Percentiles rank a stretch among this genome's conserved stretches.
Evolutionary conservation across 345 rosid genomes (phyloP).

Genomic region (Pugionium cornutum): DNA sequence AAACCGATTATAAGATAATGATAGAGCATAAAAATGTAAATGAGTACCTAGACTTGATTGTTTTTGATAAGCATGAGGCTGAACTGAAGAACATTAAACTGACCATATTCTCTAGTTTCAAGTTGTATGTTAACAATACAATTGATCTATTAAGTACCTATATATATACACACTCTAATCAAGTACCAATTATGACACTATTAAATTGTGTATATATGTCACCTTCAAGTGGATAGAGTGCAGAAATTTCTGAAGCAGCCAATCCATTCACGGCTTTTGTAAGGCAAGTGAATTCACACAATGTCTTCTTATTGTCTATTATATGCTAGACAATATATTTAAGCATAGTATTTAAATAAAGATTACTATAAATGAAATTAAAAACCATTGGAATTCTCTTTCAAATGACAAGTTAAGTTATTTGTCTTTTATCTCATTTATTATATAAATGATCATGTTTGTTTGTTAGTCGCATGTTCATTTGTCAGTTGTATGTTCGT

Average conservation of each 20-base stretch:
- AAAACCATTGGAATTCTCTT: too few relatives aligned
- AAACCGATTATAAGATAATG: background rate
- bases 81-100: conserved; percentile 22
- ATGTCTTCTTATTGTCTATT: conserved; percentile 7
- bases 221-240: conserved; percentile 30
- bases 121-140: conserved; percentile 3
- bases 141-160: conserved; percentile 7
- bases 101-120: conserved; percentile 23
- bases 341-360: too few relatives aligned
- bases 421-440: too few relatives aligned
- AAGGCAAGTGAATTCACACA: conserved; percentile 24
- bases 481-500: too few relatives aligned
- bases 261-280: conserved; percentile 32
- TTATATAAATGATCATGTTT: too few relatives aligned
- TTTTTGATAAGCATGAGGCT: conserved; percentile 20
- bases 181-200: conserved; percentile 5
- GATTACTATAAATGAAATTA: too few relatives aligned
- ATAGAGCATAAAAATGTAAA: background rate
- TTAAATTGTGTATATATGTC: conserved; percentile 31
- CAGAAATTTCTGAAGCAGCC: conserved; percentile 36
- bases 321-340: too few relatives aligned
- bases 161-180: conserved; percentile 28
- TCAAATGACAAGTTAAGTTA: too few relatives aligned
- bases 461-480: too few relatives aligned
- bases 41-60: conserved; percentile 32